phyloP scores from a whole-genome alignment of 2,329 filamentous ascomycete species.

The Corinectria fuckeliana region DNA sequence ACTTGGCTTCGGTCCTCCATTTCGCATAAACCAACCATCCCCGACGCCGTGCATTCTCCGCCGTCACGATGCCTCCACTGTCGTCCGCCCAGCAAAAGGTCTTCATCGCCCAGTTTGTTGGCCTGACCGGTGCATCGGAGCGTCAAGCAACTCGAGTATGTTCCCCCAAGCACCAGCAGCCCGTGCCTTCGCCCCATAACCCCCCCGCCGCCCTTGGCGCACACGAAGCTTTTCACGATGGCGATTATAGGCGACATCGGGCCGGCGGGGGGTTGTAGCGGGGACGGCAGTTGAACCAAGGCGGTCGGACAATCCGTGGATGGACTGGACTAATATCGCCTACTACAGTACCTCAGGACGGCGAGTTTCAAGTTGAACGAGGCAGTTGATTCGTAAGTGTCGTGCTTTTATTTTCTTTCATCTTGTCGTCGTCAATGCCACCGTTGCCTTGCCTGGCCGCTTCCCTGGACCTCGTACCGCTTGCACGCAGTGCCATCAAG shows the following conservation, averaged over 20 bases:
- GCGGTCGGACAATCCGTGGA: conserved; percentile 17
- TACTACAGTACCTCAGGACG: conserved; percentile 54
- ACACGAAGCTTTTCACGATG: conserved; percentile 14
- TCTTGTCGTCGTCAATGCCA: conserved; percentile 1
- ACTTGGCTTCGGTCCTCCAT: not conserved
- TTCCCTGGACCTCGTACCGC: not conserved
- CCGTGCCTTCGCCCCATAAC: conserved; percentile 2
- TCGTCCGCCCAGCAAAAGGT: conserved; percentile 49
- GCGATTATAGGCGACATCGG: conserved; percentile 15
- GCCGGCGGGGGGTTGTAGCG: conserved; percentile 26
- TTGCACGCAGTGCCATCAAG: conserved; percentile 3
- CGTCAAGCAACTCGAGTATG: conserved; percentile 54
- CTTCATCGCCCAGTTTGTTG: conserved; percentile 50
- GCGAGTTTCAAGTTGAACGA: conserved; percentile 59
- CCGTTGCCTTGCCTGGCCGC: not conserved
- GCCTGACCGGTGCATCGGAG: conserved; percentile 52
- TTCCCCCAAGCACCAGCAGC: conserved; percentile 20
- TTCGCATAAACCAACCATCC: not conserved
- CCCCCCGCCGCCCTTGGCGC: conserved; percentile 15
- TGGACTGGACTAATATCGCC: conserved; percentile 32
- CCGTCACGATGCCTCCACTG: conserved; percentile 45
- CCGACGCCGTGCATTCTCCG: not conserved
- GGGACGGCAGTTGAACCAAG: conserved; percentile 26
- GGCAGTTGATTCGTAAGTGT: conserved; percentile 65
- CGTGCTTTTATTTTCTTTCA: conserved; percentile 21